phyloP scores from a whole-genome alignment of 2,329 filamentous ascomycete genomes.

The Pseudopyricularia javanii region DNA sequence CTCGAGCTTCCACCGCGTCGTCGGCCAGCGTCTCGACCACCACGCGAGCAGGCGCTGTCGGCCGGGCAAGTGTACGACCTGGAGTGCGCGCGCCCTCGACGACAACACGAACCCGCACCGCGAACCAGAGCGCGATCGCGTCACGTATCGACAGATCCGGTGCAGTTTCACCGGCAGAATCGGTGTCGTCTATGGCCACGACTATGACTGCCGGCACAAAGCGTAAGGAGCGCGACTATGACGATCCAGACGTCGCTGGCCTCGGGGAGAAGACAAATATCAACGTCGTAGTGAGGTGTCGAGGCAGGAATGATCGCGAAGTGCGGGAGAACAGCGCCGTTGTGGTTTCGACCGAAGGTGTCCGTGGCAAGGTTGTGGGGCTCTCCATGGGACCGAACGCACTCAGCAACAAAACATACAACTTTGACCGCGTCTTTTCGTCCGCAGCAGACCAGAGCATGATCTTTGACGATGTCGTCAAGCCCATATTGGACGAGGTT shows the following conservation, averaged over 20 bases:
- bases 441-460: conserved; percentile 87
- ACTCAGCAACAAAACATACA: conserved; percentile 89
- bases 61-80: conserved; percentile 15
- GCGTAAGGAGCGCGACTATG: conserved; percentile 79
- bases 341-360: conserved; percentile 77
- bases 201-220: conserved; percentile 51
- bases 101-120: conserved; percentile 8
- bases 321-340: conserved; percentile 90
- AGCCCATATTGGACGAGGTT: conserved; percentile 86
- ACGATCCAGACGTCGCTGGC: conserved; percentile 44
- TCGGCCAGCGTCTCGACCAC: conserved; percentile 3
- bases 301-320: conserved; percentile 85
- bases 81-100: conserved; percentile 11
- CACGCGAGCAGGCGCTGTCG: conserved; percentile 8
- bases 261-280: conserved; percentile 82
- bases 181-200: conserved; percentile 47
- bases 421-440: conserved; percentile 95
- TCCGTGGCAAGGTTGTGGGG: conserved; percentile 72
- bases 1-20: conserved; percentile 9
- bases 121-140: conserved; percentile 6
- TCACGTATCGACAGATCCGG: conserved; percentile 23
- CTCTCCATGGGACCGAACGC: conserved; percentile 88
- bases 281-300: conserved; percentile 89
- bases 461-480: conserved; percentile 90
- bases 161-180: conserved; percentile 59